Base-by-base conservation (phyloP, 441 rosid species). In the Brassica balearica region DNA sequence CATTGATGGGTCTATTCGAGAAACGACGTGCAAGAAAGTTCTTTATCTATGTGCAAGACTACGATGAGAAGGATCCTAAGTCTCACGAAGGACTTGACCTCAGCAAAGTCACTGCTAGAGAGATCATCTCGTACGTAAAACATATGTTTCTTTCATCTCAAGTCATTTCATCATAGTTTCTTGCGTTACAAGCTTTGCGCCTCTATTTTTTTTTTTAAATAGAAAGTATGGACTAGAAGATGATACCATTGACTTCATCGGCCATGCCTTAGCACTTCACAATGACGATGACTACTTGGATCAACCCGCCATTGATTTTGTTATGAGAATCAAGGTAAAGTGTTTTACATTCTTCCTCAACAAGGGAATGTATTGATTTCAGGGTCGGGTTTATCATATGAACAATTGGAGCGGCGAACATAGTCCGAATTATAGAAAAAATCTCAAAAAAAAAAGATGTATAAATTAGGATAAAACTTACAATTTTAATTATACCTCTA, bases 171-270 rank as follows among this genome's bases (percentile, higher is more conserved):
- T 27, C 20, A 12, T 43, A 43, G 34, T 65, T 74, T 82, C 76
- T 79, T 46, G 34, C 5, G 2, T 69, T 74, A 60, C 53, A 75
- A 3, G 67, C 41, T 60, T 71, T 14, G 7, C 41, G 12, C 73
- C 68, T 72, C 17, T 60, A 59, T 58, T 25, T 14, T 38, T 43
- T 2, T n/a, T 48, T n/a, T 48, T 0, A 8, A 34, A 60, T 15
- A 90, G 95, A 22, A 90, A 87, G 81, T 90, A 89, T 36, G 92
- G 95, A 53, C 89, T 90, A 43, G 95, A 90, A 84, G 95, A 90
- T 70, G 87, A 90, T 79, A 90, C 95, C 22, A 76, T 89, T 58
- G 93, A 90, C 82, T 90, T 90, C 61, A 90, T 90, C 2, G 92
- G 92, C 75, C 95, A 90, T 84, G 91, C 95, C 73, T 81, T 90